Conservation (phyloP, 2,329 filamentous ascomycete genomes). For the Lasiodiplodia hormozganensis region DNA sequence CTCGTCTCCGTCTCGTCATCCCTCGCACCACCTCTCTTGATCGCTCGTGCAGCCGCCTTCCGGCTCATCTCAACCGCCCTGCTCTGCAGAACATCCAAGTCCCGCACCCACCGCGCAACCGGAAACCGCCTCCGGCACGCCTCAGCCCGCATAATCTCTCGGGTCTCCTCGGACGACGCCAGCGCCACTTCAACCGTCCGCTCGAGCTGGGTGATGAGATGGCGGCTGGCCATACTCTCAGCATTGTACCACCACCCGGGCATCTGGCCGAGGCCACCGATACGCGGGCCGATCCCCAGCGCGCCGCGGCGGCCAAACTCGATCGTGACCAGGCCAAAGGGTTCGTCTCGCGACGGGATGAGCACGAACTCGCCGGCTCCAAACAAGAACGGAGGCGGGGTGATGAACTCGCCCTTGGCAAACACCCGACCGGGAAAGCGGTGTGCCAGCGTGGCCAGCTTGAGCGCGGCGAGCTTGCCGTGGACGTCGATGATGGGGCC, state of each 20-base stretch:
- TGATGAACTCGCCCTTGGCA: conserved; percentile 72
- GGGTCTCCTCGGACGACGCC: conserved; percentile 61
- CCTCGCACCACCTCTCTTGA: too few relatives aligned
- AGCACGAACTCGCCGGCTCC: conserved; percentile 73
- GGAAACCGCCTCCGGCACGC: conserved; percentile 69
- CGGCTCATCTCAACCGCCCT: conserved; percentile 58
- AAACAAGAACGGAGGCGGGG: conserved; percentile 70
- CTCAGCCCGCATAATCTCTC: conserved; percentile 66
- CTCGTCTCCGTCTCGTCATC: conserved; percentile 40
- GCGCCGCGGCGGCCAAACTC: conserved; percentile 74
- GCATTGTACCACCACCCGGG: conserved; percentile 76
- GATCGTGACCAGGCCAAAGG: conserved; percentile 72
- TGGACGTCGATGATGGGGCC: conserved; percentile 73
- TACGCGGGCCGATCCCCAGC: conserved; percentile 69
- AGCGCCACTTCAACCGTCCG: conserved; percentile 67
- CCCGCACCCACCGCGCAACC: conserved; percentile 71
- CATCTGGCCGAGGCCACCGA: conserved; percentile 71
- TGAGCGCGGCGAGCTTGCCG: conserved; percentile 71
- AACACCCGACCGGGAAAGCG: conserved; percentile 70
- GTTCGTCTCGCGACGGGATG: conserved; percentile 74
- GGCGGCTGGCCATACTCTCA: conserved; percentile 68
- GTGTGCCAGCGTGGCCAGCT: conserved; percentile 69
- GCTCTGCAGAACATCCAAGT: conserved; percentile 67
- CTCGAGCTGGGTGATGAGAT: conserved; percentile 70
- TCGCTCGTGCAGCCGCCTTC: too few relatives aligned